Evolutionary conservation across 2,329 filamentous ascomycete species (phyloP).

Genomic region (Xylaria sp.): DNA sequence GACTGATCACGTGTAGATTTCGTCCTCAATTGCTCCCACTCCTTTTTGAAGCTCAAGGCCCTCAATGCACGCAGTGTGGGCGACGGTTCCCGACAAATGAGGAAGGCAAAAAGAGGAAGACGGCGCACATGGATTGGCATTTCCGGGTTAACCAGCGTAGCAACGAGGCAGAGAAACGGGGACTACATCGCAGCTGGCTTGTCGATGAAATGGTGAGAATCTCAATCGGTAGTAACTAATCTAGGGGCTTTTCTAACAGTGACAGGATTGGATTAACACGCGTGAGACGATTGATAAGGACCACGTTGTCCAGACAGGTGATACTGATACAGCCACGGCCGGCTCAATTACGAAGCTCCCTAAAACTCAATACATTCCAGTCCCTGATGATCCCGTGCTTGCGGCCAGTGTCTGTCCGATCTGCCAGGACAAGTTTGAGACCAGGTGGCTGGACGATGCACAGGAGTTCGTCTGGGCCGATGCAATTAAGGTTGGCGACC

Average conservation of each 20-base stretch:
- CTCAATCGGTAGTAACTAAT: conserved; percentile 8
- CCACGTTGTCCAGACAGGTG: conserved; percentile 53
- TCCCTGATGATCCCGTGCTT: conserved; percentile 80
- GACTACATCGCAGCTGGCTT: conserved; percentile 94
- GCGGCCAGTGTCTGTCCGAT: conserved; percentile 88
- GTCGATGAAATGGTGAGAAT: conserved; percentile 81
- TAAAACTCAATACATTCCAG: conserved; percentile 79
- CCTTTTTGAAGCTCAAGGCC: conserved; percentile 84
- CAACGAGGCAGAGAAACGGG: conserved; percentile 84
- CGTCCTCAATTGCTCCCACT: conserved; percentile 78
- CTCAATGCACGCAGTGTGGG: conserved; percentile 91
- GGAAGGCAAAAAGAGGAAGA: conserved; percentile 86
- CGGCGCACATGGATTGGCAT: conserved; percentile 96
- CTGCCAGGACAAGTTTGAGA: conserved; percentile 94
- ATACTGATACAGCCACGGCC: conserved; percentile 54
- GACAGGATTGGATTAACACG: conserved; percentile 88
- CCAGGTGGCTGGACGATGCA: conserved; percentile 88
- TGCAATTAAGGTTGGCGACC: conserved; percentile 78
- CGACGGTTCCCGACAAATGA: conserved; percentile 83
- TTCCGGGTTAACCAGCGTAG: conserved; percentile 93
- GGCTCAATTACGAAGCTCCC: conserved; percentile 58
- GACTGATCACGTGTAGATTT: conserved; percentile 61
- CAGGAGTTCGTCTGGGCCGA: conserved; percentile 99
- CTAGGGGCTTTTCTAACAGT: conserved; percentile 45
- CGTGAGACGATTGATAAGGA: conserved; percentile 80